Evolutionary conservation across 2,329 filamentous ascomycete species (phyloP).

Genomic region (Didymella pinodella): DNA sequence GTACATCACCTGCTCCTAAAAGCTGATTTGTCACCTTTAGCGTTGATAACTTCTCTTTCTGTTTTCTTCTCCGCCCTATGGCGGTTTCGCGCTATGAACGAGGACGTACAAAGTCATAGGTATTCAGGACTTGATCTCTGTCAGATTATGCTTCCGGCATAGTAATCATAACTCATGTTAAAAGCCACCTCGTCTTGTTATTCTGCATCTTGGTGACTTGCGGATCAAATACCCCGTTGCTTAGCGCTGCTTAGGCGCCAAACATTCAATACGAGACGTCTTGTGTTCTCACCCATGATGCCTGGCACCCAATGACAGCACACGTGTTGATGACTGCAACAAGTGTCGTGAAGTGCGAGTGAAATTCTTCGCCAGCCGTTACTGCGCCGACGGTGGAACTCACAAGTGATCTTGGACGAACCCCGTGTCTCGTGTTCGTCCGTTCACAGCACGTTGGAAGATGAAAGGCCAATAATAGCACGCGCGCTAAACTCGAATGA

Average conservation of each 20-base stretch:
- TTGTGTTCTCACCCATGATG: not conserved
- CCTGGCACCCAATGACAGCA: not conserved
- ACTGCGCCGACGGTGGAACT: not conserved
- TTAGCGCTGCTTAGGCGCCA: not conserved
- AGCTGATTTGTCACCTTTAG: conserved; percentile 34
- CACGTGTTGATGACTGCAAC: not conserved
- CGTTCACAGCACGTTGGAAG: conserved; percentile 9
- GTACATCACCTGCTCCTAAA: conserved; percentile 42
- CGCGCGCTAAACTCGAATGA: conserved; percentile 22
- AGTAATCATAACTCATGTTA: conserved; percentile 15
- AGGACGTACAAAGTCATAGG: conserved; percentile 10
- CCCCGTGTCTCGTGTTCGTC: conserved; percentile 12
- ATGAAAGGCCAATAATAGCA: conserved; percentile 30
- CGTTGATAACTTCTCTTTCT: conserved; percentile 29
- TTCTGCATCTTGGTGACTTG: not conserved
- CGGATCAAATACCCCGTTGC: not conserved
- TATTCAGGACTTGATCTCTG: conserved; percentile 19
- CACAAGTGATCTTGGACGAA: not conserved
- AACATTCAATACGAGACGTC: not conserved
- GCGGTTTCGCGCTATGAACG: conserved; percentile 5
- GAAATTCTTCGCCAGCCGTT: not conserved
- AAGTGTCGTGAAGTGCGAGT: no score
- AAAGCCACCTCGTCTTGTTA: not conserved
- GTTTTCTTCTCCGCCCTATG: conserved; percentile 16
- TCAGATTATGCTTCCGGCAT: conserved; percentile 14